phyloP scores from a whole-genome alignment of 192 early-diverging fungal genomes.

The Gamsiella multidivaricata region DNA sequence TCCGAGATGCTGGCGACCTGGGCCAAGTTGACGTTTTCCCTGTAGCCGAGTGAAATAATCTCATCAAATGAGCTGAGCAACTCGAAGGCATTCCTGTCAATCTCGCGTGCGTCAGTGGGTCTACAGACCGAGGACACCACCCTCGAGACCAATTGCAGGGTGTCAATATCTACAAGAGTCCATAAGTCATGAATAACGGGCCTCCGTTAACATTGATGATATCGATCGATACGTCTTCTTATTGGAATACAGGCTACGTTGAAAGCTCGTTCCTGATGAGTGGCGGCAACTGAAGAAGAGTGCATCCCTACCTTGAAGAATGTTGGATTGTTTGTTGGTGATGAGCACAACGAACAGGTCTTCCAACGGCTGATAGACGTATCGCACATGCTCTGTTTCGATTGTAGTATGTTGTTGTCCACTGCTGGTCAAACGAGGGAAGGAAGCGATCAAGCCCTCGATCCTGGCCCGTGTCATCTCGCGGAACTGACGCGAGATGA shows the following conservation, averaged over 20 bases:
- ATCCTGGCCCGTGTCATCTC: constrained; percentile 97
- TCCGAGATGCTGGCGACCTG: constrained; percentile 93
- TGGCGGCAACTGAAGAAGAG: no score
- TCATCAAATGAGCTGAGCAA: constrained; percentile 95
- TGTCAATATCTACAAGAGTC: constrained; percentile 89
- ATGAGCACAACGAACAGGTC: constrained; percentile 95
- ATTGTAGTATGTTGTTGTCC: constrained; percentile 96
- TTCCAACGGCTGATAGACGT: constrained; percentile 98
- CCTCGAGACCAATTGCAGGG: constrained; percentile 92
- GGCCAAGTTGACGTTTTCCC: constrained; percentile 91
- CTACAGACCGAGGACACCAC: constrained; percentile 92
- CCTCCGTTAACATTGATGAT: no score
- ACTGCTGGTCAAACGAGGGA: constrained; percentile 93
- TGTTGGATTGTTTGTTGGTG: constrained; percentile 96
- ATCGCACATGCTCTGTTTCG: constrained; percentile 96
- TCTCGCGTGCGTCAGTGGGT: constrained; percentile 85
- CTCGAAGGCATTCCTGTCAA: constrained; percentile 88
- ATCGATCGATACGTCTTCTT: no score
- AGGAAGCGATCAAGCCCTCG: constrained; percentile 95
- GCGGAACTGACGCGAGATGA: constrained; percentile 95
- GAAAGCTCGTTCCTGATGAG: no score
- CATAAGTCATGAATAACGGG: no score
- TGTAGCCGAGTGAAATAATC: constrained; percentile 89
- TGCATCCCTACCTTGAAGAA: constrained; percentile 82
- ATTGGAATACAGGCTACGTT: no score